Conservation (phyloP, 2,329 filamentous ascomycete genomes). For the Biscogniauxia marginata region DNA sequence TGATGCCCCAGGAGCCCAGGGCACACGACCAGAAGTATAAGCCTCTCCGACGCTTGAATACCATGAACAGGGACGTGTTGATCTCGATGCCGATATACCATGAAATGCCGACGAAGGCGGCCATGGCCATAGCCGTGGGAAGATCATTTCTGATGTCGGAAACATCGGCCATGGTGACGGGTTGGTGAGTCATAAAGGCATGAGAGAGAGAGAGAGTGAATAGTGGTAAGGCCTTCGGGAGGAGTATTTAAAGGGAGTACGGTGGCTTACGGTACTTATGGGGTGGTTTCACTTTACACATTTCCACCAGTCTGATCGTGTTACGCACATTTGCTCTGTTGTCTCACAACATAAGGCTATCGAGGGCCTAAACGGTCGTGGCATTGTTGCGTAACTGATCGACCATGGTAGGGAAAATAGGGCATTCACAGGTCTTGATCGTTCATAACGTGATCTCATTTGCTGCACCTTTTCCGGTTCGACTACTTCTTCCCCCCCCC, state of each 20-base stretch:
- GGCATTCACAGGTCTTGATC: not conserved
- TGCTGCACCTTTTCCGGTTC: not conserved
- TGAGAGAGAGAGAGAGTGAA: not conserved
- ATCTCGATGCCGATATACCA: conserved; percentile 35
- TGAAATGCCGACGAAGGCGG: conserved; percentile 37
- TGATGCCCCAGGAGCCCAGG: conserved; percentile 30
- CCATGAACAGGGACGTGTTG: conserved; percentile 29
- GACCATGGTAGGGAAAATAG: not conserved
- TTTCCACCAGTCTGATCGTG: not conserved
- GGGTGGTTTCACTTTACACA: not conserved
- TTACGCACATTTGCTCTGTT: not conserved
- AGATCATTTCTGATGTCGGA: conserved; percentile 9
- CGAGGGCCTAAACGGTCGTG: not conserved
- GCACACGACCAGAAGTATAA: conserved; percentile 35
- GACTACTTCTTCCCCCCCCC: not conserved
- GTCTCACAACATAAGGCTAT: not conserved
- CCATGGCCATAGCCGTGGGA: conserved; percentile 33
- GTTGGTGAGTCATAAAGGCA: not conserved
- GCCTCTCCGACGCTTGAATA: conserved; percentile 33
- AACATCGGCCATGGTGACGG: not conserved
- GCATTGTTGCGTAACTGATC: not conserved
- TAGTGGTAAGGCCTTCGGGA: not conserved
- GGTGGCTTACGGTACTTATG: not conserved
- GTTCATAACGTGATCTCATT: not conserved
- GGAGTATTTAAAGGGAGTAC: not conserved